Evolutionary conservation across 2,329 filamentous ascomycete genomes (phyloP).

Genomic region (Ceratocystiopsis sp.): DNA sequence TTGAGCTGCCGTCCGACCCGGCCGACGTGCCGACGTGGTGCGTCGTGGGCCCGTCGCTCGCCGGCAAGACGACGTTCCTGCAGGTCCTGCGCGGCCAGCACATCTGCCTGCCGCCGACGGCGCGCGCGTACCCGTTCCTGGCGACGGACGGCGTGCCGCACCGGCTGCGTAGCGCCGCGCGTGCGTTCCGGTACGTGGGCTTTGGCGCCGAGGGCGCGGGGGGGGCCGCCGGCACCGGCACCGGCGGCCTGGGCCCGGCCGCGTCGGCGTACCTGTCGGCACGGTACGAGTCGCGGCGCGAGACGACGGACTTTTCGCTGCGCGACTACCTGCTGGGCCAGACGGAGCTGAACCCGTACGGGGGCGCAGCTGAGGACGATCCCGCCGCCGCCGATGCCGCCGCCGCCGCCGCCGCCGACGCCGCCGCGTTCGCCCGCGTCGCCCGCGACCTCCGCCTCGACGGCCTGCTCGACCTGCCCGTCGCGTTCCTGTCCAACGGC

Average conservation of each 20-base stretch:
- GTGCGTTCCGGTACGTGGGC: conserved; percentile 75
- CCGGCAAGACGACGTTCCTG: conserved; percentile 69
- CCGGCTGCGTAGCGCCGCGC: conserved; percentile 38
- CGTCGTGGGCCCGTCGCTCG: conserved; percentile 61
- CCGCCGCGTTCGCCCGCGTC: conserved; percentile 37
- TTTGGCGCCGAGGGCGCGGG: conserved; percentile 59
- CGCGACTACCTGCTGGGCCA: conserved; percentile 67
- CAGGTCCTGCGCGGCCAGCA: conserved; percentile 61
- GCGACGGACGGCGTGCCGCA: conserved; percentile 40
- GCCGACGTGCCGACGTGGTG: conserved; percentile 45
- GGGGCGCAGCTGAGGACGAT: conserved; percentile 18
- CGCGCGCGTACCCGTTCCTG: conserved; percentile 65
- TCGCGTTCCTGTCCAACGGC: conserved; percentile 83
- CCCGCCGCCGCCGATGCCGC: conserved; percentile 18
- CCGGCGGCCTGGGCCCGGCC: conserved; percentile 25
- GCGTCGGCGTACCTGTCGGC: conserved; percentile 71
- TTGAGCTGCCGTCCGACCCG: conserved; percentile 23
- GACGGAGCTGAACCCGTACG: conserved; percentile 60
- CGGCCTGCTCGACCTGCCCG: conserved; percentile 58
- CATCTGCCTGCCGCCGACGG: conserved; percentile 56
- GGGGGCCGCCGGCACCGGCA: conserved; percentile 5
- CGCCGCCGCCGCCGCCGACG: conserved; percentile 28
- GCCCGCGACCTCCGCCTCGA: conserved; percentile 52
- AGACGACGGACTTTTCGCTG: conserved; percentile 76
- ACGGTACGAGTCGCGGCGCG: conserved; percentile 73